A percentile compares a stretch with the other conserved stretches of the same genome.
Conservation (phyloP, 768 basidiomycete genomes). For the Asterophora lycoperdoides region DNA sequence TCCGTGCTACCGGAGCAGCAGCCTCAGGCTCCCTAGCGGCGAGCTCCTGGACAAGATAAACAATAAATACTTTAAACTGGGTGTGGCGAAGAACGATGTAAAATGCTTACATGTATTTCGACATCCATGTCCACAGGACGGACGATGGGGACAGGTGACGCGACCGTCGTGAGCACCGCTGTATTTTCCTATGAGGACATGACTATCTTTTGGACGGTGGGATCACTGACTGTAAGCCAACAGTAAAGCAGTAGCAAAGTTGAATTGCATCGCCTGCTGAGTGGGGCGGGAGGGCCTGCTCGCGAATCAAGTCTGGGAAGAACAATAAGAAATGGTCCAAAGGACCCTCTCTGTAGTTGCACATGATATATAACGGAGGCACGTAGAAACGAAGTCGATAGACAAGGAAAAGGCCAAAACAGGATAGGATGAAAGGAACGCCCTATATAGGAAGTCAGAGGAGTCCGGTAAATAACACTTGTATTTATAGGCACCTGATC, state of each 20-base stretch:
- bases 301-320: not conserved
- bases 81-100: not conserved
- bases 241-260: constrained; percentile 20
- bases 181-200: constrained; percentile 6
- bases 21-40: not conserved
- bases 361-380: constrained; percentile 5
- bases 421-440: constrained; percentile 19
- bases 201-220: not conserved
- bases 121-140: constrained; percentile 20
- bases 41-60: not conserved
- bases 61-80: not conserved
- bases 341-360: not conserved
- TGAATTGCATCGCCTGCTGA: constrained; percentile 26
- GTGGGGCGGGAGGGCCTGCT: not conserved
- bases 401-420: constrained; percentile 21
- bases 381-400: not conserved
- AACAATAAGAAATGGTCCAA: constrained; percentile 11
- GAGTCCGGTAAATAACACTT: not conserved
- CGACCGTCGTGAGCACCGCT: constrained; percentile 18
- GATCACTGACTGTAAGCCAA: constrained; percentile 26
- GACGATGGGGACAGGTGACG: constrained; percentile 27
- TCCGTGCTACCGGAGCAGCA: constrained; percentile 8
- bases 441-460: constrained; percentile 11
- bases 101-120: constrained; percentile 4
- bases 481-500: not conserved